Conservation (phyloP, 208 protist species). For the Crithidia acanthocephali region DNA sequence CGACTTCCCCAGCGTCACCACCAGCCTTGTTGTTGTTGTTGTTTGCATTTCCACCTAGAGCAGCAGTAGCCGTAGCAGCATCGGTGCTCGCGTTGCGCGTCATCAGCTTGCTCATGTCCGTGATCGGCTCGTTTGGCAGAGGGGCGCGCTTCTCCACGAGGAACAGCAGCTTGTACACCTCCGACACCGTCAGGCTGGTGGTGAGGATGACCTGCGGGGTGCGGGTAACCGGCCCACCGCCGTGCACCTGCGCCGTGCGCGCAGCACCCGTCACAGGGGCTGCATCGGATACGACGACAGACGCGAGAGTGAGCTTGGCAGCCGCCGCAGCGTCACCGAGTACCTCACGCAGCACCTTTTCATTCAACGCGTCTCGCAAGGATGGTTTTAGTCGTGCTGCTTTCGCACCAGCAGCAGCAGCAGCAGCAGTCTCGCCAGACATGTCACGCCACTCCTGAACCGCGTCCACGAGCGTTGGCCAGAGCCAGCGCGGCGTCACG, state of each 20-base stretch:
- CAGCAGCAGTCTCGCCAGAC: neutral
- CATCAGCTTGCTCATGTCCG: neutral
- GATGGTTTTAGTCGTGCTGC: neutral
- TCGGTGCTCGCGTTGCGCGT: neutral
- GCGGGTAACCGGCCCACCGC: neutral
- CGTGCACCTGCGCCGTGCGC: neutral
- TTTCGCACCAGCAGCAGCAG: neutral
- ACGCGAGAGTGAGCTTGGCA: neutral
- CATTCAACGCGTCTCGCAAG: neutral
- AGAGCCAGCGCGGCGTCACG: constrained; percentile 32
- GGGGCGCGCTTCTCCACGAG: constrained; percentile 18
- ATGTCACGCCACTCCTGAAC: constrained; percentile 1
- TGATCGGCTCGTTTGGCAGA: constrained; percentile 13
- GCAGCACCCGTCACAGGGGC: neutral
- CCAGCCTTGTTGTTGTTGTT: no score
- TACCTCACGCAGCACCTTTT: neutral
- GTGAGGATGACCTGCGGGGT: neutral
- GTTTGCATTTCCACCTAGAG: no score
- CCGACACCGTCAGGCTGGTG: constrained; percentile 17
- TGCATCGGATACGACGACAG: neutral
- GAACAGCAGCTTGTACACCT: constrained; percentile 26
- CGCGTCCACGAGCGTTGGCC: constrained; percentile 24
- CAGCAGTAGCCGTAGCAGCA: neutral
- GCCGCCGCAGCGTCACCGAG: neutral
- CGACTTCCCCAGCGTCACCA: neutral